Conservation (phyloP, 345 rosid species). For the Carallia brachiata region DNA sequence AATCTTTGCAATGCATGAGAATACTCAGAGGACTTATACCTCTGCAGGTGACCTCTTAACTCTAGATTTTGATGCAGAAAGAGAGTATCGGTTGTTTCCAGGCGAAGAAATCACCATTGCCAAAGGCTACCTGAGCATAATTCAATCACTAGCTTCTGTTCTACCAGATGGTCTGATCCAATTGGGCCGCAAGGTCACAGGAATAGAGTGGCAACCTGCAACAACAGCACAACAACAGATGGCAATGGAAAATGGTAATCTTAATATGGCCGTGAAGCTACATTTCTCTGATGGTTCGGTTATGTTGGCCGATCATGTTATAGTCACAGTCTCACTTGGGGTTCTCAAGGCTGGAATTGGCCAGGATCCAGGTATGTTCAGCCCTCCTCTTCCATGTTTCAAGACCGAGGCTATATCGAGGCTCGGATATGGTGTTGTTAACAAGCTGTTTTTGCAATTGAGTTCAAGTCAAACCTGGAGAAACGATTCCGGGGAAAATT, state of each 20-base stretch:
- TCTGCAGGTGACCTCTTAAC: slow-evolving; percentile 75
- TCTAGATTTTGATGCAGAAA: slow-evolving; percentile 78
- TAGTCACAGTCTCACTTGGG: slow-evolving; percentile 86
- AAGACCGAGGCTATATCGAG: slow-evolving; percentile 76
- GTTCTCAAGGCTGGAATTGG: slow-evolving; percentile 76
- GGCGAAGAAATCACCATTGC: slow-evolving; percentile 98
- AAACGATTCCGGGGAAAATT: slow-evolving; percentile 23
- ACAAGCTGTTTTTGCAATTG: slow-evolving; percentile 75
- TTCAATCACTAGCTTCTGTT: slow-evolving; percentile 65
- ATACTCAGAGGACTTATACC: slow-evolving; percentile 79
- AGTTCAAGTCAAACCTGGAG: slow-evolving; percentile 29
- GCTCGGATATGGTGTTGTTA: slow-evolving; percentile 88
- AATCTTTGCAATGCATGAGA: slow-evolving; percentile 65
- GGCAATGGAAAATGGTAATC: slow-evolving; percentile 31
- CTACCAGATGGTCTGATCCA: slow-evolving; percentile 71
- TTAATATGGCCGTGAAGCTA: slow-evolving; percentile 56
- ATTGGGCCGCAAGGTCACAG: slow-evolving; percentile 55
- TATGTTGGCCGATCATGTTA: slow-evolving; percentile 77
- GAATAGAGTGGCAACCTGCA: slow-evolving; percentile 67
- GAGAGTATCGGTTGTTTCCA: slow-evolving; percentile 86
- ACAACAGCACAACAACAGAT: slow-evolving; percentile 9
- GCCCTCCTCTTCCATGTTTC: slow-evolving; percentile 72
- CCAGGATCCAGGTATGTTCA: slow-evolving; percentile 55
- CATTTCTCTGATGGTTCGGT: slow-evolving; percentile 82
- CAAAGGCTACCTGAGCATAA: slow-evolving; percentile 70